These are phyloP conservation scores for Trichoderma gracile DNA, from an alignment of 2,329 filamentous ascomycete genomes.

Conservation along the genomic window DNA sequence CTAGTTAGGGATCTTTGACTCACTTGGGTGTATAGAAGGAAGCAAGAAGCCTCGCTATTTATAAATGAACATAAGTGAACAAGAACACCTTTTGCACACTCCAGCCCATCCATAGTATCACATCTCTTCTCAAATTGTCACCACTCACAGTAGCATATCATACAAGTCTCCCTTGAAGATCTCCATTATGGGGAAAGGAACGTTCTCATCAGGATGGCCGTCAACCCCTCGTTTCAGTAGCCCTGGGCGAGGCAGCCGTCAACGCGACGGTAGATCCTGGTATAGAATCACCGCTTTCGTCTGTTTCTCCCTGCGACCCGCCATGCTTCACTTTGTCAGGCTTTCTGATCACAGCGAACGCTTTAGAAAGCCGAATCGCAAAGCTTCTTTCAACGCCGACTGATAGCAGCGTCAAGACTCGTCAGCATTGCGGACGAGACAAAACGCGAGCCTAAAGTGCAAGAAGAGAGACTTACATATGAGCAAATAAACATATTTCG, in stretches of 20 bases:
- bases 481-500: slow-evolving; percentile 19
- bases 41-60: no score
- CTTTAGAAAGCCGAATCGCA: slow-evolving; percentile 1
- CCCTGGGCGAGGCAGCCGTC: background rate
- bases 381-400: slow-evolving; percentile 13
- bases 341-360: slow-evolving; percentile 1
- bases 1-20: no score
- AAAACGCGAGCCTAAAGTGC: background rate
- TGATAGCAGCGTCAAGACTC: background rate
- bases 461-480: slow-evolving; percentile 15
- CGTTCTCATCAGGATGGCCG: no score
- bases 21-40: no score
- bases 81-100: no score
- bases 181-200: no score
- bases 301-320: background rate
- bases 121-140: no score
- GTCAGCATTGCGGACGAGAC: background rate
- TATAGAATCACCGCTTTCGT: background rate
- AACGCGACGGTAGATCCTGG: background rate
- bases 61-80: no score
- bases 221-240: no score
- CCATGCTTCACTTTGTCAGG: background rate
- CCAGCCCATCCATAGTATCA: no score
- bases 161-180: no score
- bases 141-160: no score